Conservation (phyloP, 176 grass and related monocot species). For the Paspalum vaginatum region DNA sequence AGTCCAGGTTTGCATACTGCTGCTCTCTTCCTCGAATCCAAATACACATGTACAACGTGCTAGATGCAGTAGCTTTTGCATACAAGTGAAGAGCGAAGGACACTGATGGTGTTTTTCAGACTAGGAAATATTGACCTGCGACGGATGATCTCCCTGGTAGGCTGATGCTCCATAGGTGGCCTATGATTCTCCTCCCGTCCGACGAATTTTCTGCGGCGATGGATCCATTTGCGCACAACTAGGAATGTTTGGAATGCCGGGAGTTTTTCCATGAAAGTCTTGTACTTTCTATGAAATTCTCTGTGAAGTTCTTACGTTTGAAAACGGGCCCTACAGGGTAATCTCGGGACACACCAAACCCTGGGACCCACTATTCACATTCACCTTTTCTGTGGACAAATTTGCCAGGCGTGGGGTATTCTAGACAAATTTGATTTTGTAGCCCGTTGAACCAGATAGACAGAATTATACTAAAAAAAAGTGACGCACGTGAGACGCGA, state of each 20-base stretch:
- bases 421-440: too few relatives aligned
- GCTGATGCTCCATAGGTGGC: not conserved
- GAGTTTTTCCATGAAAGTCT: too few relatives aligned
- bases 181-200: too few relatives aligned
- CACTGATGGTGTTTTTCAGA: not conserved
- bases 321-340: too few relatives aligned
- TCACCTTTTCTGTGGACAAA: not conserved
- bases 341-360: not conserved
- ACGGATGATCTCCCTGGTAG: not conserved
- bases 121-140: not conserved
- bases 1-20: not conserved
- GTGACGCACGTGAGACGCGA: not conserved
- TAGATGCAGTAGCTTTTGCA: not conserved
- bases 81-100: not conserved
- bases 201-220: too few relatives aligned
- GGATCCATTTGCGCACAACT: too few relatives aligned
- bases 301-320: too few relatives aligned
- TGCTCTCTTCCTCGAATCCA: too few relatives aligned
- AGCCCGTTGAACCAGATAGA: too few relatives aligned
- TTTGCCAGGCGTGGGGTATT: not conserved
- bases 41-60: not conserved
- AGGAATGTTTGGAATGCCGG: too few relatives aligned
- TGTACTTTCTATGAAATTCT: too few relatives aligned
- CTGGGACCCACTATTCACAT: not conserved
- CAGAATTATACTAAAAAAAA: too few relatives aligned